Conservation (phyloP, 1,284 basidiomycete species). For the Cryptococcus maquisensis region DNA sequence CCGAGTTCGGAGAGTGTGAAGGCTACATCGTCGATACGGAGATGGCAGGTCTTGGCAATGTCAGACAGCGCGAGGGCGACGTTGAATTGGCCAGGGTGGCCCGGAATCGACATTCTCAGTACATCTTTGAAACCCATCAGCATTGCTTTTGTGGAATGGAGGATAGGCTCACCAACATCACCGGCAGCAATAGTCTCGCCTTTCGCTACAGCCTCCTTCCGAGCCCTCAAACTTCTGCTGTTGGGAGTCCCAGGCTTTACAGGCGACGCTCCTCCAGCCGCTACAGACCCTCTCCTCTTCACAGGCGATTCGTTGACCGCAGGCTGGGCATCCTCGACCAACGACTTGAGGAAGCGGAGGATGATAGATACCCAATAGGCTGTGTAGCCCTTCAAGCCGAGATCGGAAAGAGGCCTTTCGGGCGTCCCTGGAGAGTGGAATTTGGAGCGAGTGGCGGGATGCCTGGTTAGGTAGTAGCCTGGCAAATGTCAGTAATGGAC, state of each 20-base stretch:
- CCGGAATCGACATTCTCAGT: constrained; percentile 5
- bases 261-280: background rate
- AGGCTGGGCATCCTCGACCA: constrained; percentile 31
- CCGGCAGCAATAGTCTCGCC: constrained; percentile 17
- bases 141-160: background rate
- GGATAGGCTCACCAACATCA: constrained; percentile 16
- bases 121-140: constrained; percentile 9
- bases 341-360: constrained; percentile 70
- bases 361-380: constrained; percentile 86
- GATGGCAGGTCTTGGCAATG: constrained; percentile 71
- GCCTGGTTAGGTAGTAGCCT: constrained; percentile 88
- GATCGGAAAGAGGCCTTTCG: constrained; percentile 88
- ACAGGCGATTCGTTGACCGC: constrained; percentile 8
- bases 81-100: constrained; percentile 36
- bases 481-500: background rate
- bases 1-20: constrained; percentile 85
- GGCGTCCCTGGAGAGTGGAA: constrained; percentile 81
- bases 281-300: background rate
- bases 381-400: constrained; percentile 86
- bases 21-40: constrained; percentile 79
- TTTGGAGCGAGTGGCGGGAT: constrained; percentile 38
- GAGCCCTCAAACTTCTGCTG: constrained; percentile 17
- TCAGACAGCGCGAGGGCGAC: constrained; percentile 65
- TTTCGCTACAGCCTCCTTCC: constrained; percentile 7
- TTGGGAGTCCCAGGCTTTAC: constrained; percentile 1